Base-by-base conservation (phyloP, 768 basidiomycete genomes). In the Agaricus bisporus region DNA sequence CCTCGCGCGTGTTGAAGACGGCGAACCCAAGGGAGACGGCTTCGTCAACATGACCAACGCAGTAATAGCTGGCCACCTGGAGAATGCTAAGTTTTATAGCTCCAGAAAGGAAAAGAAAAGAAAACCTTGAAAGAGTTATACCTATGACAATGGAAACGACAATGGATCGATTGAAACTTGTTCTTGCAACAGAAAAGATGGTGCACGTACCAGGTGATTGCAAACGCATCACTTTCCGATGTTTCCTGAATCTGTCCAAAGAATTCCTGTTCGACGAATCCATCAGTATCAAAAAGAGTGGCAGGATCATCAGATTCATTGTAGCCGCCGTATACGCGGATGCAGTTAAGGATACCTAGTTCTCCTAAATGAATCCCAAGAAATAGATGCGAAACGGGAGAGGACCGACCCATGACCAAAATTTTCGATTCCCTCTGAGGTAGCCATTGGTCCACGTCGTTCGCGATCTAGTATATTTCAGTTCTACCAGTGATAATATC, bases 111-210 rank as follows among this genome's bases (percentile, higher is more conserved):
- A 32, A 7, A 39, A 15, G 35, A 44, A 12, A 9, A 26, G 18
- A 45, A 12, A 60, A 82, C 80, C 74, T 84, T 85, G 71, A 80
- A 83, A 10, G 83, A 73, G 59, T 83, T 78, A 58, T 85, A 85
- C 81, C 83, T 83, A 32, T 32, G 32, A 32, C 11, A 22, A 22
- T 22, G 22, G 22, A 22, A 1, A 22, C 22, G 22, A 4, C 22
- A 22, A 22, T 41, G 46, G 7, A 55, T 18, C 22, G 11, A 11
- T 37, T 51, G 29, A 48, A 3, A 1, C 26, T 26, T 28, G 28
- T 15, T 35, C 41, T 5, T 48, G 37, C 25, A 42, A 51, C 32
- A 14, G 43, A 29, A 35, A 11, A 26, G 28, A 14, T 14, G 3
- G 14, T 32, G 2, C 18, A 61, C 77, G 48, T 59, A 83, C 85